Base-by-base conservation (phyloP, 2,329 filamentous ascomycete genomes). In the Dactylellina parvicollis region DNA sequence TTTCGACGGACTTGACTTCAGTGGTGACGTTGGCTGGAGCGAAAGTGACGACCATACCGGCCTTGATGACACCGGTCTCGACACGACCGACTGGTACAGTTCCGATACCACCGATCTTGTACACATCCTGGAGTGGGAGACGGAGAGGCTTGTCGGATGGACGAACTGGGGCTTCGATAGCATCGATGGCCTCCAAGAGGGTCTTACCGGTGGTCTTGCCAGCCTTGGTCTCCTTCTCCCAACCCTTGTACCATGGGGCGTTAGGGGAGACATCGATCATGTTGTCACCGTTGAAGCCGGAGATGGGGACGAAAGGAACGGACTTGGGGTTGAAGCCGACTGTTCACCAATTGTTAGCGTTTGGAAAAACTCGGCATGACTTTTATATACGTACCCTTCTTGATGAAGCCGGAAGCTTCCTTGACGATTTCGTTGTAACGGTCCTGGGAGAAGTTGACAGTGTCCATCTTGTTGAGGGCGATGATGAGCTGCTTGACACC, bases 381-480 rank as follows among this genome's bases (percentile, higher is more conserved):
- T 2, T 32, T 40, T 22, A 18, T 38, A 34, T 16, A 59, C 66
- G 20, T 71, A 71, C 66, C 55, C 92, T 99, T 98, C 94, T 98
- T 99, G 92, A 99, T 97, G 92, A 98, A 98, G 88, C 88, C 90
- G 86, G 93, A 96, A 80, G 93, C 97, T 90, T 99, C 95, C 92
- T 98, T 98, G 90, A 98, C 94, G 84, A 99, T 98, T 86, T 98
- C 95, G 83, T 93, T 86, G 92, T 86, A 98, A 87, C 95, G 94
- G 78, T 89, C 86, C 91, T 98, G 90, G 79, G 91, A 89, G 94
- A 94, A 99, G 87, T 96, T 92, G 88, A 92, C 89, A 84, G 93
- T 98, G 90, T 99, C 95, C 95, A 99, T 99, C 92, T 99, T 99
- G 93, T 99, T 99, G 90, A 98, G 96, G 86, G 95, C 95, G 81